Percentiles rank a stretch among this genome's conserved stretches.
These are phyloP conservation scores for Ogataea trehalophila DNA, from an alignment of 805 yeast species.

Conservation along the genomic window DNA sequence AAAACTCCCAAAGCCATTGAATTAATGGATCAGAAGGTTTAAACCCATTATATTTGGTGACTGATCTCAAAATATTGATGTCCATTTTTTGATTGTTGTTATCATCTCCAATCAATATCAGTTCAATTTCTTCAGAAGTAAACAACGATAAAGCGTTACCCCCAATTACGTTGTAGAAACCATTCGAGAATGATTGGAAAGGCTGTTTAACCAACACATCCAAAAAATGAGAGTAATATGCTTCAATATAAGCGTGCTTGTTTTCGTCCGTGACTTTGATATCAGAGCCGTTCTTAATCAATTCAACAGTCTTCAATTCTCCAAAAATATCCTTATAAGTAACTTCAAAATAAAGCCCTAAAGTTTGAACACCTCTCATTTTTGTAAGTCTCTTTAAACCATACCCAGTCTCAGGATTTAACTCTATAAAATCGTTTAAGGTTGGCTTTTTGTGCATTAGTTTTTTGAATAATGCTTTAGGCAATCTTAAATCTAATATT, in stretches of 20 bases:
- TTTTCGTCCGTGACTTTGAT: conserved; percentile 56
- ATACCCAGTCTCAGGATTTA: conserved; percentile 63
- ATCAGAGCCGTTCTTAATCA: conserved; percentile 55
- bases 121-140: conserved; percentile 75
- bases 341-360: conserved; percentile 57
- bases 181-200: conserved; percentile 56
- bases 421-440: conserved; percentile 59
- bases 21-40: conserved; percentile 36
- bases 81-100: conserved; percentile 48
- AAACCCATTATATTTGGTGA: conserved; percentile 75
- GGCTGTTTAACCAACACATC: conserved; percentile 48
- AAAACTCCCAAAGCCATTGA: conserved; percentile 85
- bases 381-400: conserved; percentile 45
- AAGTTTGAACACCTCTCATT: conserved; percentile 40
- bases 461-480: conserved; percentile 71
- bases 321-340: conserved; percentile 50
- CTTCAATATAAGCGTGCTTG: conserved; percentile 53
- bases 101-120: conserved; percentile 74
- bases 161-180: conserved; percentile 73
- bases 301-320: conserved; percentile 37
- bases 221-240: conserved; percentile 58
- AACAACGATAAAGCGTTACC: conserved; percentile 79
- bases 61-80: conserved; percentile 56
- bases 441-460: conserved; percentile 51
- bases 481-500: conserved; percentile 75